A percentile compares a stretch with the other conserved stretches of the same genome.
These are phyloP conservation scores for Cinnamomum micranthum DNA, from an alignment of 164 flowering plant species.

Conservation along the genomic window DNA sequence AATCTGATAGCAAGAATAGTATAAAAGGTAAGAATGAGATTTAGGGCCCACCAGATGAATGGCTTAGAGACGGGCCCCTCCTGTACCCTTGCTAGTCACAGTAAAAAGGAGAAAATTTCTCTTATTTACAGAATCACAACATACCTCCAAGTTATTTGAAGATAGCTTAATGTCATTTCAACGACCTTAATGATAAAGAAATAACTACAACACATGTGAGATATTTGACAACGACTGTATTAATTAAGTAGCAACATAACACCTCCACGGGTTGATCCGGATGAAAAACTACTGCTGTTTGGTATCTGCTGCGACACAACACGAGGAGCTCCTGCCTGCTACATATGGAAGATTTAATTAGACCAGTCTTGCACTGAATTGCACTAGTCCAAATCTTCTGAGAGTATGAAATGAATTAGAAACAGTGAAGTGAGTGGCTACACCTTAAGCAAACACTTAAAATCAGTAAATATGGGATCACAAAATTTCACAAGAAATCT, in stretches of 20 bases:
- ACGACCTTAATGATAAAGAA: background rate
- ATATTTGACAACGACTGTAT: background rate
- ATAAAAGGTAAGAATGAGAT: background rate
- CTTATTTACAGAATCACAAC: background rate
- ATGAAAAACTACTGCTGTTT: slow-evolving; percentile 23
- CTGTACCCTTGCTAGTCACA: background rate
- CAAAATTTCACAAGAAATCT: background rate
- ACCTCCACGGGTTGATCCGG: slow-evolving; percentile 34
- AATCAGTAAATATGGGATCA: background rate
- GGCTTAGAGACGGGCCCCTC: background rate
- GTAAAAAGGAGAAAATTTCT: background rate
- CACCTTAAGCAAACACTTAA: background rate
- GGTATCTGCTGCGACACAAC: slow-evolving; percentile 31
- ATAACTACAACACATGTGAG: background rate
- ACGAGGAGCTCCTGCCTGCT: slow-evolving; percentile 34
- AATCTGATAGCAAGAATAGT: background rate
- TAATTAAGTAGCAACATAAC: background rate
- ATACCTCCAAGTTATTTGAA: background rate
- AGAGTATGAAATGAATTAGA: background rate
- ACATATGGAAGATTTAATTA: slow-evolving; percentile 1
- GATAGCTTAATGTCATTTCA: background rate
- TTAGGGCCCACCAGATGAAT: background rate
- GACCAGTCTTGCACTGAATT: background rate
- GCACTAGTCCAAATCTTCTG: background rate
- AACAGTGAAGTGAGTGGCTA: background rate